A percentile compares a stretch with the other conserved stretches of the same genome.
phyloP scores from a whole-genome alignment of 1,284 basidiomycete genomes.

The Mycena citricolor region DNA sequence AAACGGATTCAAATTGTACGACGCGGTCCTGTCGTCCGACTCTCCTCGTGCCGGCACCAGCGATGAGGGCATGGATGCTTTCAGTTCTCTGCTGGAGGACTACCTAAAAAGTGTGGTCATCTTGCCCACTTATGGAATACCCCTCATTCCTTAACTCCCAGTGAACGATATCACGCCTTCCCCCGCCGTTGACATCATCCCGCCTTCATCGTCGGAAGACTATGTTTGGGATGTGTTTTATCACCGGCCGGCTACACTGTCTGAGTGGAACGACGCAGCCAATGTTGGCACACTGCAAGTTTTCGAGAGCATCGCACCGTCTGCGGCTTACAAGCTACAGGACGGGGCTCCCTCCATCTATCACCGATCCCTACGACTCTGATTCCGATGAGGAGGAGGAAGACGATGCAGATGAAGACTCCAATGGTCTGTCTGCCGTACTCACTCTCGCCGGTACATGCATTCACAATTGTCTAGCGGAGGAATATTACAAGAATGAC shows the following conservation, averaged over 20 bases:
- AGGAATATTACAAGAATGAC: conserved; percentile 80
- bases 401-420: conserved; percentile 79
- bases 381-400: conserved; percentile 62
- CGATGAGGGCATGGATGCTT: conserved; percentile 71
- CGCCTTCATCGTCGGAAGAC: conserved; percentile 38
- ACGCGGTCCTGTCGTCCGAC: conserved; percentile 56
- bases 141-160: conserved; percentile 18
- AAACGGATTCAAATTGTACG: conserved; percentile 63
- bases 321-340: conserved; percentile 34
- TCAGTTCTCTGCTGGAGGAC: conserved; percentile 67
- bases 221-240: conserved; percentile 83
- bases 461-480: conserved; percentile 45
- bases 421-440: conserved; percentile 64
- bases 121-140: neutral
- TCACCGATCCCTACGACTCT: conserved; percentile 49
- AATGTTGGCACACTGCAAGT: conserved; percentile 70
- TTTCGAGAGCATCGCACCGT: no score
- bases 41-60: conserved; percentile 32
- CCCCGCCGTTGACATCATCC: conserved; percentile 1
- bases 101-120: conserved; percentile 58
- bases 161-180: conserved; percentile 36
- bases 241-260: conserved; percentile 55
- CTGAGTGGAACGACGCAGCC: conserved; percentile 55
- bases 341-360: conserved; percentile 59
- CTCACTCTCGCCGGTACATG: neutral